These are phyloP conservation scores for Nannizziopsis arthrosporioides DNA, from an alignment of 2,329 filamentous ascomycete genomes.

Conservation along the genomic window DNA sequence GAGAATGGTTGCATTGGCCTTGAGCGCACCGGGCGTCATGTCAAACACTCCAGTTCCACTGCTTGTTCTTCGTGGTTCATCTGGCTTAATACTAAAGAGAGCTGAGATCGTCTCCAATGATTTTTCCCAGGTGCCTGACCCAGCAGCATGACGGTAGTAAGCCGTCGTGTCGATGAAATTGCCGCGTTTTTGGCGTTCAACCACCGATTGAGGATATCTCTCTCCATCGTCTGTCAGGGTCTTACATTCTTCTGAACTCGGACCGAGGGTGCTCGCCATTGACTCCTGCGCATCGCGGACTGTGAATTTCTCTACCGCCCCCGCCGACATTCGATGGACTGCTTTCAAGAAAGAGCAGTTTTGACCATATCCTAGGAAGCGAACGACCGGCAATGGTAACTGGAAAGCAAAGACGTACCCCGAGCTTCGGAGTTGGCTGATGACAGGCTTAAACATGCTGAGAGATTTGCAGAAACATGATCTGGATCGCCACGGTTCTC, in stretches of 20 bases:
- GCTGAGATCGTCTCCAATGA: slow-evolving; percentile 40
- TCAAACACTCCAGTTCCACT: slow-evolving; percentile 36
- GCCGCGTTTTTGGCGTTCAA: slow-evolving; percentile 27
- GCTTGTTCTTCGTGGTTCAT: slow-evolving; percentile 23
- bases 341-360: slow-evolving; percentile 39
- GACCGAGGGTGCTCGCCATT: slow-evolving; percentile 43
- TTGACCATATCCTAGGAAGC: slow-evolving; percentile 37
- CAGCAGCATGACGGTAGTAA: slow-evolving; percentile 44
- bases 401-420: slow-evolving; percentile 47
- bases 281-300: slow-evolving; percentile 32
- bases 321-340: slow-evolving; percentile 31
- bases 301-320: slow-evolving; percentile 25
- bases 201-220: slow-evolving; percentile 34
- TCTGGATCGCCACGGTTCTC: slow-evolving; percentile 34
- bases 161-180: slow-evolving; percentile 43
- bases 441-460: slow-evolving; percentile 35
- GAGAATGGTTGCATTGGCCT: slow-evolving; percentile 42
- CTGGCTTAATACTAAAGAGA: slow-evolving; percentile 34
- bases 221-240: slow-evolving; percentile 23
- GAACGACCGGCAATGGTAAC: slow-evolving; percentile 37
- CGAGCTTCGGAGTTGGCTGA: slow-evolving; percentile 39
- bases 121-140: slow-evolving; percentile 39
- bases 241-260: slow-evolving; percentile 36
- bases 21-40: slow-evolving; percentile 37
- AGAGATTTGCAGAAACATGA: slow-evolving; percentile 37